These are phyloP conservation scores for Zygosaccharomyces sapae DNA, from an alignment of 1,139 yeast species.

Conservation along the genomic window DNA sequence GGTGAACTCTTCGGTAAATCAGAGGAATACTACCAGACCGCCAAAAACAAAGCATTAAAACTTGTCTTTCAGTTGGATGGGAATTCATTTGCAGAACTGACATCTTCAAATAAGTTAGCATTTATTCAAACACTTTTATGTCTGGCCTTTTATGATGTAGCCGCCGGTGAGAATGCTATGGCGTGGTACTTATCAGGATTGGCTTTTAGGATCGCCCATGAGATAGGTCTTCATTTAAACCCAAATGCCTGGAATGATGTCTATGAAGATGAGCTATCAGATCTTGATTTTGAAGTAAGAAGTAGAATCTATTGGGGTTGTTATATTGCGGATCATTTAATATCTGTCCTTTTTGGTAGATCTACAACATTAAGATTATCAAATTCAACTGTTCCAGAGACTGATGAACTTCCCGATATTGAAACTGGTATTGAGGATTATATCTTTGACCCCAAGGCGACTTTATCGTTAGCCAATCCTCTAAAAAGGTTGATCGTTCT, in stretches of 20 bases:
- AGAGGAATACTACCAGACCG: conserved; percentile 44
- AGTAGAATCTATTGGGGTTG: conserved; percentile 62
- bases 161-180: conserved; percentile 51
- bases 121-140: conserved; percentile 47
- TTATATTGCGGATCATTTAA: conserved; percentile 57
- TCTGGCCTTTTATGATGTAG: conserved; percentile 54
- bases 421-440: conserved; percentile 47
- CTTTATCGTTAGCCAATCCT: conserved; percentile 40
- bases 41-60: conserved; percentile 43
- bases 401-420: conserved; percentile 54
- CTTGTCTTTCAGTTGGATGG: conserved; percentile 42
- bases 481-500: conserved; percentile 48
- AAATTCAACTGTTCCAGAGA: conserved; percentile 58
- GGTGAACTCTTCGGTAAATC: conserved; percentile 42
- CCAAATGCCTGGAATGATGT: conserved; percentile 49
- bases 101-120: conserved; percentile 32
- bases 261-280: conserved; percentile 31
- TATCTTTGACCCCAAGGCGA: conserved; percentile 31
- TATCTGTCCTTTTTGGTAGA: conserved; percentile 51
- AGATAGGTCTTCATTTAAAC: conserved; percentile 55
- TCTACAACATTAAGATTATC: conserved; percentile 50
- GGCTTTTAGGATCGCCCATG: conserved; percentile 60
- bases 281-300: conserved; percentile 48
- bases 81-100: conserved; percentile 22
- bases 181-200: conserved; percentile 62